Evolutionary conservation across 495 filamentous ascomycete genomes (phyloP).

Genomic region (Usnea hakonensis): DNA sequence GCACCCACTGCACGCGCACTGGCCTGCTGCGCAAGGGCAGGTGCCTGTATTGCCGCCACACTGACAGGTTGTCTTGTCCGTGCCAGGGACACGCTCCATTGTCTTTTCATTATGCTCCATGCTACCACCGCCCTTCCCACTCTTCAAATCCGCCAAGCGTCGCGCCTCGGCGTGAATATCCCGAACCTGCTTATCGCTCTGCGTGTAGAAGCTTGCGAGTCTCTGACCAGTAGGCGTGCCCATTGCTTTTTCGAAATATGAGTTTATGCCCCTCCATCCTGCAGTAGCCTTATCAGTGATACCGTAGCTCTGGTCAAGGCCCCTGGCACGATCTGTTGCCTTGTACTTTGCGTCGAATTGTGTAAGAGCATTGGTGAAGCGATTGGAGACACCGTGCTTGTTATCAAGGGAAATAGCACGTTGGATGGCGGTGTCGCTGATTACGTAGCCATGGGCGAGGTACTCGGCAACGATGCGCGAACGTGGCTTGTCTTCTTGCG

Average conservation of each 20-base stretch:
- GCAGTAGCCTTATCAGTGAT: slow-evolving; percentile 56
- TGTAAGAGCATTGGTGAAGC: slow-evolving; percentile 64
- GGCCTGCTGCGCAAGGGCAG: slow-evolving; percentile 24
- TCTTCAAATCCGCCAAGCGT: slow-evolving; percentile 81
- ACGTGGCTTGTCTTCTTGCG: slow-evolving; percentile 92
- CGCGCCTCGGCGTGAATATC: slow-evolving; percentile 89
- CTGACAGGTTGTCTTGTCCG: slow-evolving; percentile 26
- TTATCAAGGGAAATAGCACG: slow-evolving; percentile 80
- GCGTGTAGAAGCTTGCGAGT: slow-evolving; percentile 75
- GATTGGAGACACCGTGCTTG: slow-evolving; percentile 74
- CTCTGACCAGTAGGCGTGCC: slow-evolving; percentile 78
- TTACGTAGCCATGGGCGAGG: slow-evolving; percentile 82
- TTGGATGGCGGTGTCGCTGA: slow-evolving; percentile 79
- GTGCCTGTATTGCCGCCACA: slow-evolving; percentile 24
- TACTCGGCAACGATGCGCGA: slow-evolving; percentile 91
- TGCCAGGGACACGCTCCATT: slow-evolving; percentile 22
- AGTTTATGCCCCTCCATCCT: slow-evolving; percentile 58
- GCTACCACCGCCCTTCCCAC: slow-evolving; percentile 44
- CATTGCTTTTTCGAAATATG: slow-evolving; percentile 89
- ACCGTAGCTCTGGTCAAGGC: slow-evolving; percentile 67
- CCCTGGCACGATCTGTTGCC: slow-evolving; percentile 67
- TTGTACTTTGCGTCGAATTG: slow-evolving; percentile 77
- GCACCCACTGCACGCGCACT: slow-evolving; percentile 27
- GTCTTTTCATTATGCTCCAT: slow-evolving; percentile 32
- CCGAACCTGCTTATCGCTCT: slow-evolving; percentile 72